Conservation (phyloP, 139 green algal species). For the Bryopsis sp. region DNA sequence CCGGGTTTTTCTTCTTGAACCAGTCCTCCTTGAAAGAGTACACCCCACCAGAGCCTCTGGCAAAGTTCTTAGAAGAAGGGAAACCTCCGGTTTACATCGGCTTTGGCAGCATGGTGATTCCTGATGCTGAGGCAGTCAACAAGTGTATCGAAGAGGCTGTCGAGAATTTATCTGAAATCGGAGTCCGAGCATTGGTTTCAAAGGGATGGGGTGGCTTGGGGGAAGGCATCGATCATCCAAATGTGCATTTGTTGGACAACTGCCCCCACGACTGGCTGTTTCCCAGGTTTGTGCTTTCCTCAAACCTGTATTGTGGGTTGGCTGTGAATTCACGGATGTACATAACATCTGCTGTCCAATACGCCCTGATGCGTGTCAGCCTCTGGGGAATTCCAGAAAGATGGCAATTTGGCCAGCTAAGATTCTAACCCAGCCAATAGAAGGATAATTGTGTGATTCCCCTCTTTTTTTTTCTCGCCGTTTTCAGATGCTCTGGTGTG, state of each 20-base stretch:
- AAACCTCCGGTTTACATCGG: constrained; percentile 48
- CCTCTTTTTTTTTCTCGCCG: no score
- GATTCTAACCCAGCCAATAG: no score
- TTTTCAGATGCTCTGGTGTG: constrained; percentile 32
- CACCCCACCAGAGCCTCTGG: constrained; percentile 28
- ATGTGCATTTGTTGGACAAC: constrained; percentile 25
- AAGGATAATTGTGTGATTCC: no score
- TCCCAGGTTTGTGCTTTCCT: no score
- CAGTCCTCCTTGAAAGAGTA: constrained; percentile 28
- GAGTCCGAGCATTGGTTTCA: constrained; percentile 23
- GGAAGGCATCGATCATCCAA: not conserved
- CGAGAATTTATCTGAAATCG: not conserved
- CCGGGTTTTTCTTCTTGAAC: constrained; percentile 48
- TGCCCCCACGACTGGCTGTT: constrained; percentile 59
- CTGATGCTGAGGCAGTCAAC: constrained; percentile 22
- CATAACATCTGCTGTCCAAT: no score
- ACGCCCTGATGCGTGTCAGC: no score
- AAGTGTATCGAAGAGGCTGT: constrained; percentile 25
- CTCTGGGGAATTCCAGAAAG: no score
- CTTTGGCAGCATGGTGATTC: constrained; percentile 46
- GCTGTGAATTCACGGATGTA: no score
- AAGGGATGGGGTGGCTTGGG: constrained; percentile 23
- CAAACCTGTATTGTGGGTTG: no score
- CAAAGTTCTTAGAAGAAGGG: constrained; percentile 36
- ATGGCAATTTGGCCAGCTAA: no score